Percentiles rank a stretch among this genome's conserved stretches.
These are phyloP conservation scores for Paramecium primaurelia DNA, from an alignment of 73 alveolate genomes.

Conservation along the genomic window DNA sequence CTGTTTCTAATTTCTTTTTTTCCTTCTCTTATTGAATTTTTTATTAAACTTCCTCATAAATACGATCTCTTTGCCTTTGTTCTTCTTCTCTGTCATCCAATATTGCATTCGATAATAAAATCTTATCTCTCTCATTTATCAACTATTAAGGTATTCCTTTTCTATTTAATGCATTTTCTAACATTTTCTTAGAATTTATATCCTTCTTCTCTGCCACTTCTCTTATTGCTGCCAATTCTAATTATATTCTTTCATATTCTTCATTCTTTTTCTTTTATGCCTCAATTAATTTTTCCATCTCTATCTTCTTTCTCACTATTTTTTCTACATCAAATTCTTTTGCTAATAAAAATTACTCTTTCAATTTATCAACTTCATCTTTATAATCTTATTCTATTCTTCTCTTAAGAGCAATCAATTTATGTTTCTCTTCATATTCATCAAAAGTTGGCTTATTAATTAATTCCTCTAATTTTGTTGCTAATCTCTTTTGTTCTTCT, in stretches of 20 bases:
- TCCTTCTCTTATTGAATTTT: conserved; percentile 64
- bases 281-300: conserved; percentile 61
- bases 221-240: conserved; percentile 64
- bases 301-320: conserved; percentile 70
- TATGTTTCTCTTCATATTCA: conserved; percentile 23
- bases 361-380: conserved; percentile 35
- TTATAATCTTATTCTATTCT: conserved; percentile 8
- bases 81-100: conserved; percentile 63
- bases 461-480: conserved; percentile 17
- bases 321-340: conserved; percentile 70
- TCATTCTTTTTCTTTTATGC: conserved; percentile 57
- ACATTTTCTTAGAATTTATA: conserved; percentile 54
- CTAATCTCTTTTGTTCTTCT: conserved; percentile 34
- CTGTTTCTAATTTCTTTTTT: conserved; percentile 63
- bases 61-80: conserved; percentile 58
- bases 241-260: conserved; percentile 39
- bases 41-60: conserved; percentile 72
- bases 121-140: conserved; percentile 65
- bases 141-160: conserved; percentile 63
- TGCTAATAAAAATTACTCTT: neutral
- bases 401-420: conserved; percentile 1
- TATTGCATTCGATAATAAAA: conserved; percentile 62
- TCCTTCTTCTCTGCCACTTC: conserved; percentile 65
- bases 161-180: conserved; percentile 66
- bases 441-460: neutral